Base-by-base conservation (phyloP, 176 grass and related monocot genomes). In the Lolium rigidum region DNA sequence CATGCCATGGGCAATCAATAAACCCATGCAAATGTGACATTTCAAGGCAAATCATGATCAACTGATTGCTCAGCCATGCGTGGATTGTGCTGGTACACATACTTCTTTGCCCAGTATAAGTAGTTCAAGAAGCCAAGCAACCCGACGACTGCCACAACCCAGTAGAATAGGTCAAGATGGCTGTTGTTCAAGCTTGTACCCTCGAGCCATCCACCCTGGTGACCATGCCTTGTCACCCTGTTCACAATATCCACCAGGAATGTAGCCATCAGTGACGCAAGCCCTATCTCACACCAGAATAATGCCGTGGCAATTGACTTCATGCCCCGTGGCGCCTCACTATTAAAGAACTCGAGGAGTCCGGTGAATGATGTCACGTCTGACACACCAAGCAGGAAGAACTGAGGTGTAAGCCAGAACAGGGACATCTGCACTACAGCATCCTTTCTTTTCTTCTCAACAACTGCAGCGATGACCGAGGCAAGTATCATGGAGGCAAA, bases 121-220 rank as follows among this genome's bases (percentile, higher is more conserved):
- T 88, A 93, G 68, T 93, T 97, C 9, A 88, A 68, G 44, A 97
- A 88, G 2, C 60, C 82, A 10, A 90, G 51, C 48, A 90, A 16
- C 18, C 88, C 84, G 10, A 97, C 73, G 15, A 80, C 78, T 2
- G 78, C 62, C 9, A 93, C 74, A 21, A 97, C 67, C 85, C 91
- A 89, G 71, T 97, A 97, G 78, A 97, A 97, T 11, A 82, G 72
- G 76, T 97, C 94, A 41, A 97, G 91, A 50, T 72, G 90, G 47
- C 91, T 91, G 52, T 15, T 81, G 68, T 97, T 83, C 80, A 97
- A 82, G 46, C 51, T 87, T 17, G 72, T 79, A 4, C 94, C 94
- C 70, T 90, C 89, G n/a, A 97, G 81, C 94, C 94, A 97, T 38
- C 91, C 91, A 21, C 80, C 75, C 4, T 44, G 28, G 24, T 47